These are phyloP conservation scores for Sporothrix brunneoviolacea DNA, from an alignment of 2,329 filamentous ascomycete genomes.

Conservation along the genomic window DNA sequence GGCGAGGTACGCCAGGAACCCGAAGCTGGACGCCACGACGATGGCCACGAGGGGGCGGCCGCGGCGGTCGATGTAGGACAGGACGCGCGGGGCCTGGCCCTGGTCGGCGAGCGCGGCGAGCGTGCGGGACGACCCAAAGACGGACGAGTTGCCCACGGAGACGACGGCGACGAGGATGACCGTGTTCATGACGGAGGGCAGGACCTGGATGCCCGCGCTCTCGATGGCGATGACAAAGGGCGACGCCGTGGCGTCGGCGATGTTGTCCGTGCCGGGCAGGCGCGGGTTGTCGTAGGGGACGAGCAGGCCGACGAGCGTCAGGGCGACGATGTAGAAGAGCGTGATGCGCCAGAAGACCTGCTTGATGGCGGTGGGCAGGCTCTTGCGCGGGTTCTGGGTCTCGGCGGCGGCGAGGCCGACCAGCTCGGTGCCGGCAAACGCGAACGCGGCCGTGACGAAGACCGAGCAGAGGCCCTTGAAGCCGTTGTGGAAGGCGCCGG, in stretches of 20 bases:
- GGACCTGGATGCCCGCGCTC: conserved; percentile 70
- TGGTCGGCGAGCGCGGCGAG: conserved; percentile 86
- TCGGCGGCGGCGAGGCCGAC: conserved; percentile 73
- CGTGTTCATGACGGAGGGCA: conserved; percentile 89
- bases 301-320: conserved; percentile 73
- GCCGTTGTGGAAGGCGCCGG: conserved; percentile 78
- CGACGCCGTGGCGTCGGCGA: conserved; percentile 66
- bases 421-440: conserved; percentile 69
- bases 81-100: conserved; percentile 67
- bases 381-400: conserved; percentile 71
- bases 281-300: conserved; percentile 64
- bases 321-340: conserved; percentile 80
- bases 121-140: conserved; percentile 87
- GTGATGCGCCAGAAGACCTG: conserved; percentile 94
- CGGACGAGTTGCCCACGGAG: conserved; percentile 84
- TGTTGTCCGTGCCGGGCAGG: conserved; percentile 52
- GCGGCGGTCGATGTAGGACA: conserved; percentile 75
- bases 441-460: conserved; percentile 70
- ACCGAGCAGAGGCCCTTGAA: conserved; percentile 78
- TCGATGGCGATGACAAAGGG: conserved; percentile 92
- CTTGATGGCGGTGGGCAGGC: conserved; percentile 79
- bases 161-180: conserved; percentile 88
- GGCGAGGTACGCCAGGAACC: conserved; percentile 72
- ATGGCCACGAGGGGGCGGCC: conserved; percentile 76
- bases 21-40: conserved; percentile 56